Conservation (phyloP, 305 asterid genomes). For the Solanum hybrid region DNA sequence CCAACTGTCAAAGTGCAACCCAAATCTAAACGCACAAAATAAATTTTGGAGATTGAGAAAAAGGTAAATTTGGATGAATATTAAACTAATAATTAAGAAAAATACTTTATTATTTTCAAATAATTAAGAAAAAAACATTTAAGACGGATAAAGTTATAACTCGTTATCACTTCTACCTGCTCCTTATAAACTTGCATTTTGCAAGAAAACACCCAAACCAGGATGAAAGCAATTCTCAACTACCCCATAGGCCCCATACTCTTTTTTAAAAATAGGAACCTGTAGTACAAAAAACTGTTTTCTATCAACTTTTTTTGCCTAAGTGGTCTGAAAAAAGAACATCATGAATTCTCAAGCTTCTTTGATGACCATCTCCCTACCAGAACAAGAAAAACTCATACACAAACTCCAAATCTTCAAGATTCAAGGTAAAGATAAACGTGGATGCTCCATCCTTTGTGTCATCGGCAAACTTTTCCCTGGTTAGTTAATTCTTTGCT, state of each 20-base stretch:
- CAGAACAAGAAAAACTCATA: slow-evolving; percentile 46
- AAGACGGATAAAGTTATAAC: not conserved
- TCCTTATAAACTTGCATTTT: not conserved
- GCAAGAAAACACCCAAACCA: not conserved
- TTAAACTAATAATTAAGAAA: not conserved
- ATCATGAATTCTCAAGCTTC: slow-evolving; percentile 17
- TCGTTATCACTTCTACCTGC: not conserved
- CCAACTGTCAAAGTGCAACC: not conserved
- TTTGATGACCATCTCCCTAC: slow-evolving; percentile 15
- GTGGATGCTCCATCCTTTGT: slow-evolving; percentile 50
- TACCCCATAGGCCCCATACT: not conserved
- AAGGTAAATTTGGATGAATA: not conserved
- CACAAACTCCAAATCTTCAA: slow-evolving; percentile 51
- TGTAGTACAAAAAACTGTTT: not conserved
- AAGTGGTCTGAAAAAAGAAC: not conserved
- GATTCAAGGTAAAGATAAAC: slow-evolving; percentile 65
- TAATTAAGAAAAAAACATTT: not conserved
- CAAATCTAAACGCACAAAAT: not conserved
- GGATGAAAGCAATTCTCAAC: not conserved
- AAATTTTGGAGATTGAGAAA: not conserved
- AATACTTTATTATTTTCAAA: not conserved
- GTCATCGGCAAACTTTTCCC: slow-evolving; percentile 67
- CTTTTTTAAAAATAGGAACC: not conserved
- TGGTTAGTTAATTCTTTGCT: slow-evolving; percentile 18
- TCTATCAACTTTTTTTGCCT: not conserved